phyloP scores from a whole-genome alignment of 2,329 filamentous ascomycete genomes.

The Ceratocystiopsis sp. region DNA sequence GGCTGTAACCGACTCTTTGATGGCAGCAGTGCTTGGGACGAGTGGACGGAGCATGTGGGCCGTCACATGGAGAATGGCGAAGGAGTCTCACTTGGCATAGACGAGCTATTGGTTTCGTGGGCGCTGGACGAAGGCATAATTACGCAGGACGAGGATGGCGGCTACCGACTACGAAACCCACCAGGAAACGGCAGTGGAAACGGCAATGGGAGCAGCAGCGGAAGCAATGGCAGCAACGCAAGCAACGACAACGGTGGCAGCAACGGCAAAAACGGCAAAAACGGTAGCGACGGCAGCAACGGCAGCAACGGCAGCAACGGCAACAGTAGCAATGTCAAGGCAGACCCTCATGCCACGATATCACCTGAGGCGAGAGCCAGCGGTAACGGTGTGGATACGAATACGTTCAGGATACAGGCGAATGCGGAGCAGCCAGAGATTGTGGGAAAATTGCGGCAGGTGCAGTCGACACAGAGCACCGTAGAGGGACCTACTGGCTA shows the following conservation, averaged over 20 bases:
- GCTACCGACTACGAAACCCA: conserved; percentile 35
- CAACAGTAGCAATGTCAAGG: not conserved
- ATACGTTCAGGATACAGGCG: not conserved
- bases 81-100: conserved; percentile 37
- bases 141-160: conserved; percentile 35
- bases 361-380: not conserved
- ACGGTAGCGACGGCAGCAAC: not conserved
- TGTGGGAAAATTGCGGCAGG: not conserved
- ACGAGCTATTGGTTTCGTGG: conserved; percentile 41
- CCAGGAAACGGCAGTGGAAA: conserved; percentile 13
- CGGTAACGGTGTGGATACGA: not conserved
- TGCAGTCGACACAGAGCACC: not conserved
- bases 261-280: not conserved
- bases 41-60: conserved; percentile 84
- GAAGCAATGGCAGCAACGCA: not conserved
- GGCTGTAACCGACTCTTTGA: conserved; percentile 59
- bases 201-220: not conserved
- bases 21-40: conserved; percentile 64
- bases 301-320: not conserved
- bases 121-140: conserved; percentile 48
- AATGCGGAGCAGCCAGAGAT: not conserved
- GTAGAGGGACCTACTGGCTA: not conserved
- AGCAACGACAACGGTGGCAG: not conserved
- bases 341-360: too few relatives aligned
- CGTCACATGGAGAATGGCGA: conserved; percentile 69